Base-by-base conservation (phyloP, 768 basidiomycete genomes). In the Terana coerulea region DNA sequence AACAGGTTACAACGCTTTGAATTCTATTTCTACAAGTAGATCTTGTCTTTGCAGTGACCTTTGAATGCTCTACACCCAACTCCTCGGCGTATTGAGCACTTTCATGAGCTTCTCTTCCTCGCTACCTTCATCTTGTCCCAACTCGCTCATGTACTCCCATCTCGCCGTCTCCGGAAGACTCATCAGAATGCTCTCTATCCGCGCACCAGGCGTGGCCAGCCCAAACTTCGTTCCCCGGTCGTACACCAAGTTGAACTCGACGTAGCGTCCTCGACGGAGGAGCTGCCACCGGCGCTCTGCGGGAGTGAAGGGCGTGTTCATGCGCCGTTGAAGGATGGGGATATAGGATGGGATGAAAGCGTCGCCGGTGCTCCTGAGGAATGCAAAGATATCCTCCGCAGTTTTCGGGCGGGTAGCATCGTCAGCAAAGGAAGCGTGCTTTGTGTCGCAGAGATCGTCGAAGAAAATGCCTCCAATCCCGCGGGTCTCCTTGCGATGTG, bases 401-500 rank as follows among this genome's bases (percentile, higher is more conserved):
- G 77, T 76, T 57, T 64, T 69, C 3, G 86, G 86, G 30, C 86
- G 77, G 35, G 49, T 52, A n/a, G 56, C 51, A 50, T 59, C 65
- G 5, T 66, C 62, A n/a, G 72, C 69, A 28, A 93, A 73, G n/a
- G 82, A 80, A n/a, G 74, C 64, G 64, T 93, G 91, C 2, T 72
- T 68, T 29, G 78, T 78, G 44, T 75, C 76, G 59, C 77, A 82
- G 51, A 98, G 80, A 65, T 99, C 97, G 66, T 98, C 97, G 63
- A 98, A 95, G 75, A 98, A 98, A 49, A 99, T 73, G 0, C 97
- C 97, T 28, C 97, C 97, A 43, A 99, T 70, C 3, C 97, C 97
- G 37, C 97, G 81, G 2, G 82, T 70, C 71, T 98, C 97, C 26
- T 70, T 64, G 10, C 97, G 83, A 67, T 98, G 97, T 15, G 89